Evolutionary conservation across 768 basidiomycete genomes (phyloP), one percentile per base, ranked within the genome.

Genomic region (Mycena rosella): DNA sequence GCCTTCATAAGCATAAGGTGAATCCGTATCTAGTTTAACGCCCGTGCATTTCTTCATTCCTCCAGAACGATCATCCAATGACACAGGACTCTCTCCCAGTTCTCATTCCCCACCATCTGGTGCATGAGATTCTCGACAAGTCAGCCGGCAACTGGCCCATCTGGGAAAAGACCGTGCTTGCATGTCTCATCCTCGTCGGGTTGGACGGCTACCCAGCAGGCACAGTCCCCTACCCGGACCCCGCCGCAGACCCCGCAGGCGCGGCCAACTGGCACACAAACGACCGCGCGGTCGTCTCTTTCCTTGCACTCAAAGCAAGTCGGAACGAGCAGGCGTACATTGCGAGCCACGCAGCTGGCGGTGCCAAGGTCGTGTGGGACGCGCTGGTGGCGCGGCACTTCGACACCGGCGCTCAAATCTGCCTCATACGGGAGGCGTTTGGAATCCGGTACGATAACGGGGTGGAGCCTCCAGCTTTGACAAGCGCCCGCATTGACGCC

Each of bases 401-500:
- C n/a, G 66, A 51, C 40, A 30, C 55, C 20, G 24, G 38, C 38
- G 22, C 34, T 15, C 67, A 68, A 49, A 49, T 68, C 44, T 62
- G 57, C 22, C 32, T 68, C 26, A 47, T 68, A 2, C 62, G 44
- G 13, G 67, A 68, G 51, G 62, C 52, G 24, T 63, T 68, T 32
- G 34, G 62, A 27, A 44, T 68, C 18, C 49, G 62, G 36, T 68
- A 68, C 36, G n/a, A n/a, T n/a, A n/a, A n/a, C n/a, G 62, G 67
- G 22, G 26, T 20, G 5, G 62, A 63, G 44, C 38, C 67, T 1
- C 62, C 67, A 5, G 52, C 61, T 4, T 42, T n/a, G 24, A 64
- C 57, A 24, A 63, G 56, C 48, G 62, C 67, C n/a, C 67, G 67
- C 26, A 63, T 68, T 42, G 61, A 68, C 52, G 62, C 24, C 2